Base-by-base conservation (phyloP, 2,329 filamentous ascomycete species). In the Trichoderma brevicompactum region DNA sequence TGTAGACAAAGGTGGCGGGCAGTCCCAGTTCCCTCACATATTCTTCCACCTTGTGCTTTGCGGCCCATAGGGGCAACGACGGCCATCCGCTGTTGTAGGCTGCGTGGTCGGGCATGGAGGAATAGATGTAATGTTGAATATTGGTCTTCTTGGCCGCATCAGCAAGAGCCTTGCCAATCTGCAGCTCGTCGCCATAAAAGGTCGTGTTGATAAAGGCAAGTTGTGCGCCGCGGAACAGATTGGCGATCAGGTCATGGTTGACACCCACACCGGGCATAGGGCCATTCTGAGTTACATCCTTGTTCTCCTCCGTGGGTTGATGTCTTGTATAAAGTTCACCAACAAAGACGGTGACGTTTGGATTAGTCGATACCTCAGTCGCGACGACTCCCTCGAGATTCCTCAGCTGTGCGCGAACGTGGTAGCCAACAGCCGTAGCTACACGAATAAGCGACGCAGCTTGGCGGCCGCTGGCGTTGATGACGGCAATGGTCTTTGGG, bases 151-250 rank as follows among this genome's bases (percentile, higher is more conserved):
- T 94, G 61, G 94, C 94, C 13, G 92, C 93, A 74, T 97, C 92
- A 66, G 94, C 95, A 67, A 97, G 84, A 2, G 92, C 91, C 75
- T 91, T 89, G 68, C 95, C 95, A 70, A 97, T 96, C 44, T 89
- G 88, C 66, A 95, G 85, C 81, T 99, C 95, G 78, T 98, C 93
- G 59, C 94, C 95, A 81, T 96, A 97, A 73, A 96, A 96, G 5
- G 93, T 96, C 48, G 95, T 99, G 81, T 99, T 99, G 81, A 98
- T 93, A 78, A 98, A 99, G 66, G 95, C 95, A 59, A 96, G 85
- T 71, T 96, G 90, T 23, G 92, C 90, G 68, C 92, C 92, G 43
- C 85, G 82, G 82, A 98, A 98, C 19, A 98, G 84, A 70, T 90
- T 84, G 62, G 86, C 83, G 74, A 97, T 90, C 69, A 97, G 78